phyloP scores from a whole-genome alignment of 2,329 filamentous ascomycete genomes.

The Phyllosticta citrichinensis region DNA sequence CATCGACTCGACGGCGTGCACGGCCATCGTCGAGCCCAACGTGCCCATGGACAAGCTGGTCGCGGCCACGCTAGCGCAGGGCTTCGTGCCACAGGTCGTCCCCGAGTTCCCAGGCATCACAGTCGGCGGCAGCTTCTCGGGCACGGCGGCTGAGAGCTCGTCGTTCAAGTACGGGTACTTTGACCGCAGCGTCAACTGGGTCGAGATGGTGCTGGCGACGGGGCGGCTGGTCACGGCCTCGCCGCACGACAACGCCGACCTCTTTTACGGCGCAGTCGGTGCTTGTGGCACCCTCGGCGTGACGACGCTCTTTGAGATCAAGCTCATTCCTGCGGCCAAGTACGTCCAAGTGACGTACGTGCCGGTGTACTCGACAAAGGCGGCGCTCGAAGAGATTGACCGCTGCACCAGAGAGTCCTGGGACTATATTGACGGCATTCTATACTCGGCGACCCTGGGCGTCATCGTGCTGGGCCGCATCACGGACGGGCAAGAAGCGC shows the following conservation, averaged over 20 bases:
- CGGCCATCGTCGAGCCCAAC: slow-evolving; percentile 59
- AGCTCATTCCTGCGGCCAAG: slow-evolving; percentile 35
- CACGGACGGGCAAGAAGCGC: slow-evolving; percentile 18
- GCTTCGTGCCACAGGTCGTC: slow-evolving; percentile 54
- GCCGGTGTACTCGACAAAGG: slow-evolving; percentile 30
- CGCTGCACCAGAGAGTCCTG: slow-evolving; percentile 25
- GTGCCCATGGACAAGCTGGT: slow-evolving; percentile 58
- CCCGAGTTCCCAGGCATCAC: slow-evolving; percentile 69
- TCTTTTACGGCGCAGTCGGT: slow-evolving; percentile 56
- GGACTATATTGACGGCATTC: slow-evolving; percentile 42
- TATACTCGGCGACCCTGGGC: slow-evolving; percentile 34
- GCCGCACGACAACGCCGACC: slow-evolving; percentile 43
- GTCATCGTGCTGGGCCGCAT: slow-evolving; percentile 37
- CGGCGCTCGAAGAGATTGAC: slow-evolving; percentile 32
- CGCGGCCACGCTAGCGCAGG: slow-evolving; percentile 44
- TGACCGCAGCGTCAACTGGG: slow-evolving; percentile 48
- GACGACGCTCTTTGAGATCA: slow-evolving; percentile 46
- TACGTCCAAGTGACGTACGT: slow-evolving; percentile 43
- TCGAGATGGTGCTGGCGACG: slow-evolving; percentile 56
- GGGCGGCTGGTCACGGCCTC: slow-evolving; percentile 49
- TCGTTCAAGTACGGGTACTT: slow-evolving; percentile 60
- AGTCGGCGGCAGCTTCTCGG: slow-evolving; percentile 57
- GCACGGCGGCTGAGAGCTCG: slow-evolving; percentile 58
- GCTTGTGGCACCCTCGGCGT: slow-evolving; percentile 59
- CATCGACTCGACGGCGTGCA: slow-evolving; percentile 44